Evolutionary conservation across 257 asterid genomes (phyloP), one percentile per base, ranked within the genome.

Genomic region (Lavandula angustifolia): DNA sequence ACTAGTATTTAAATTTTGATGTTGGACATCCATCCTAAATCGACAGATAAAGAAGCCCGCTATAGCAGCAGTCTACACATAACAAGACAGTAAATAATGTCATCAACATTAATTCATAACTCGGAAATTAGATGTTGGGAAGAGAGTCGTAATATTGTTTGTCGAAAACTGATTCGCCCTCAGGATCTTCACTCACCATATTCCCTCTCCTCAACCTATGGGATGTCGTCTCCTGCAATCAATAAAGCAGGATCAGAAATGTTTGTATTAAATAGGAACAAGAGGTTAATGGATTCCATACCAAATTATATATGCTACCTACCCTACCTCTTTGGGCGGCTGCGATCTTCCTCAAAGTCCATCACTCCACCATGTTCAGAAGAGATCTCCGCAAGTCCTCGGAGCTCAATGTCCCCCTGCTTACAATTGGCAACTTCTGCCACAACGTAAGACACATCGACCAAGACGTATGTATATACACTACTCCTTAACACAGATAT

Each of bases 351-450:
- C 84, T 86, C 99, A 27, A 73, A 90, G 78, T 84, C 95, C 97
- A 94, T 94, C 83, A 90, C 91, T 84, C 99, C 96, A 67, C 91
- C 94, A 75, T 78, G 86, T 80, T 94, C 97, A 80, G 90, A 75
- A 81, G 74, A 81, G 83, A 86, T 73, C 85, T 92, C 99, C 73
- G 84, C 96, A 60, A 86, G 90, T 77, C 94, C 97, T 75, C 94
- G 79, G 89, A 78, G 65, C 40, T 87, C 95, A 56, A 22, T 22
- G 27, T 83, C 87, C 67, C 84, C 97, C 99, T 90, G 96, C 96
- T 89, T 67, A 90, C 81, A 86, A 87, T 87, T 82, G 76, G 85
- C 80, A 92, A 85, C 94, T 82, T 94, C 95, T 90, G 96, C 95
- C 95, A 90, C 82, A 87, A 79, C 59, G 91, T 92, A 85, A 90